These are phyloP conservation scores for Tulasnella sp. DNA, from an alignment of 768 basidiomycete species.

Conservation along the genomic window DNA sequence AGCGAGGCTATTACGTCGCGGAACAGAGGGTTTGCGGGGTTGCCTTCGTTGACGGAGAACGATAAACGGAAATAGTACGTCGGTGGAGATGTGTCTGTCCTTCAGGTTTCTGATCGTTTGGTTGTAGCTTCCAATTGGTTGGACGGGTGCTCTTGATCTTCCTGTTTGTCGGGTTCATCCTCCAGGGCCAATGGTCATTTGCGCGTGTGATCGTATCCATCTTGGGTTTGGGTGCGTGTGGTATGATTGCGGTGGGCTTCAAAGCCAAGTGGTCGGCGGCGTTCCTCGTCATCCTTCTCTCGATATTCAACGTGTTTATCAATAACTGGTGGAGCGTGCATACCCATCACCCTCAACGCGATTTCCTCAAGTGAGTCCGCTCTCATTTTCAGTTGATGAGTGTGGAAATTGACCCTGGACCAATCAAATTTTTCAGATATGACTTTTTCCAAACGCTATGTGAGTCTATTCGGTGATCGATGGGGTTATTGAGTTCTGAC, in stretches of 20 bases:
- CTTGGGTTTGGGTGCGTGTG: constrained; percentile 79
- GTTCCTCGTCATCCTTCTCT: constrained; percentile 85
- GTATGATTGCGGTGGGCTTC: constrained; percentile 97
- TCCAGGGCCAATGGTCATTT: constrained; percentile 86
- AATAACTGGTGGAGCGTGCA: constrained; percentile 99
- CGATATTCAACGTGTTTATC: constrained; percentile 92
- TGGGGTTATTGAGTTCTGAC: too few species aligned
- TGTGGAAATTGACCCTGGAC: constrained; percentile 16
- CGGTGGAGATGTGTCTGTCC: background rate
- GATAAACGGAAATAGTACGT: constrained; percentile 97
- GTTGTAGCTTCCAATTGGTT: constrained; percentile 79
- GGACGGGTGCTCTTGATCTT: constrained; percentile 96
- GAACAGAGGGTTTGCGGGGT: constrained; percentile 79
- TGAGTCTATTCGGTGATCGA: constrained; percentile 24
- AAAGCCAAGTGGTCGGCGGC: constrained; percentile 98
- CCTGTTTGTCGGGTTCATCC: constrained; percentile 95
- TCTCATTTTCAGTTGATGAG: too few species aligned
- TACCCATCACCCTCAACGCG: constrained; percentile 83
- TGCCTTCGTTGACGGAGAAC: constrained; percentile 81
- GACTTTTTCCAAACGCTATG: constrained; percentile 99
- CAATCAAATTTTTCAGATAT: constrained; percentile 58
- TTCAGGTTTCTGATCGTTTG: background rate
- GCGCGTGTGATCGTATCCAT: constrained; percentile 77
- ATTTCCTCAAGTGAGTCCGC: constrained; percentile 99
- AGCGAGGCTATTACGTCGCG: constrained; percentile 85